Conservation (phyloP, 768 basidiomycete species). For the Trametes cingulata region DNA sequence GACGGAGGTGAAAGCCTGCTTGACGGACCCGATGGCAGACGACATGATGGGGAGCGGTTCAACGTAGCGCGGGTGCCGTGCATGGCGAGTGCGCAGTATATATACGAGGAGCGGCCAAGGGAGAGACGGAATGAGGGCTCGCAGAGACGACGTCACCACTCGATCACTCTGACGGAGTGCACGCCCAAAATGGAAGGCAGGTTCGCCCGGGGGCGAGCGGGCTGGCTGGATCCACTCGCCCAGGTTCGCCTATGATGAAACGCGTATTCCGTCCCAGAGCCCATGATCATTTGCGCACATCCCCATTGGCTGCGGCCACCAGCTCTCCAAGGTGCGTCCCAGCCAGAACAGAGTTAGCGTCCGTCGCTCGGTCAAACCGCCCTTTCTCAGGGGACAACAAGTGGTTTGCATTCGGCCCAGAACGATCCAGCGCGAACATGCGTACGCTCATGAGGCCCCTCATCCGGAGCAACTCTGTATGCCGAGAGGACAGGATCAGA, state of each 20-base stretch:
- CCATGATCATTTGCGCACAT: background rate
- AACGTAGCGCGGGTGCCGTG: background rate
- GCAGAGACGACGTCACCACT: slow-evolving; percentile 21
- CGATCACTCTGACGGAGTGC: slow-evolving; percentile 18
- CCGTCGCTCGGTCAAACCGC: background rate
- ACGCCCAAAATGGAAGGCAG: slow-evolving; percentile 2
- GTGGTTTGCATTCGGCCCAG: too few relatives aligned
- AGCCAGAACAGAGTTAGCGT: background rate
- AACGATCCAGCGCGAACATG: too few relatives aligned
- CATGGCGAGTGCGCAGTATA: background rate
- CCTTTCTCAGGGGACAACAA: background rate
- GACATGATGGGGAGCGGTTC: slow-evolving; percentile 17
- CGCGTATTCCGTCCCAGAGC: background rate
- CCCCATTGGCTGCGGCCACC: background rate
- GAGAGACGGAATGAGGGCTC: background rate
- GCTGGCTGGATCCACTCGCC: slow-evolving; percentile 3
- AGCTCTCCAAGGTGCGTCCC: background rate
- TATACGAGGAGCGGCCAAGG: slow-evolving; percentile 5
- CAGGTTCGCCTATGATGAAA: slow-evolving; percentile 1
- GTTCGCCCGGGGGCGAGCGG: background rate
- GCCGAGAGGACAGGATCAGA: too few relatives aligned
- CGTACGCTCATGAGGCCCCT: too few relatives aligned
- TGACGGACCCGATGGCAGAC: slow-evolving; percentile 23
- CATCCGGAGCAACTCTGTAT: too few relatives aligned
- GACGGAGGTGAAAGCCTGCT: slow-evolving; percentile 27